phyloP scores from a whole-genome alignment of 129 eudicot species.

The Flaveria sonorensis region DNA sequence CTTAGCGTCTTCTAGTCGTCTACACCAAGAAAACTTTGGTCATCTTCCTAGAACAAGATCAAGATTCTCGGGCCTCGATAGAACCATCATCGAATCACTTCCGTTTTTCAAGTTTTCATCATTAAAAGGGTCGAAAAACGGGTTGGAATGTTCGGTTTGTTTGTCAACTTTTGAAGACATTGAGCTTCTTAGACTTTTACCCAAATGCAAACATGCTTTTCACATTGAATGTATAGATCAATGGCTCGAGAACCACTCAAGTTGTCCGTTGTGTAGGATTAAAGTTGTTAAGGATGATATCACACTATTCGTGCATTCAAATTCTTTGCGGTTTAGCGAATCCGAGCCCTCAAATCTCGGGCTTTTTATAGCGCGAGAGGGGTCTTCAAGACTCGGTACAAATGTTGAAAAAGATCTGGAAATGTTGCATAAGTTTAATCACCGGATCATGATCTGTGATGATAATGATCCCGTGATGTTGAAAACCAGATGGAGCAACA shows the following conservation, averaged over 20 bases:
- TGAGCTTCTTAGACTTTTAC: constrained; percentile 64
- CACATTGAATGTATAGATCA: constrained; percentile 70
- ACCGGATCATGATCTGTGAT: constrained; percentile 59
- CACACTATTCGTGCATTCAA: constrained; percentile 32
- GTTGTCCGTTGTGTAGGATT: constrained; percentile 80
- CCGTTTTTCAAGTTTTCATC: constrained; percentile 73
- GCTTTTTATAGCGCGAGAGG: constrained; percentile 61
- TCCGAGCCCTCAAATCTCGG: constrained; percentile 43
- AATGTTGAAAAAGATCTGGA: constrained; percentile 32
- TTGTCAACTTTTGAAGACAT: constrained; percentile 59
- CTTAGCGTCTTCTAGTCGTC: constrained; percentile 22
- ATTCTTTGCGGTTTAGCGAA: constrained; percentile 52
- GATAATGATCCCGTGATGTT: constrained; percentile 44
- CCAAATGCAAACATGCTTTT: constrained; percentile 82
- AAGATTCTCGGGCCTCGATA: constrained; percentile 70
- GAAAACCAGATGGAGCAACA: constrained; percentile 82
- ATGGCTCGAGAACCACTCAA: constrained; percentile 82
- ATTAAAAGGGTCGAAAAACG: constrained; percentile 57
- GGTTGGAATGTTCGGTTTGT: constrained; percentile 86
- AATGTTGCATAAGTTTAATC: constrained; percentile 55
- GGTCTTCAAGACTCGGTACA: constrained; percentile 57
- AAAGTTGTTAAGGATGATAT: constrained; percentile 54
- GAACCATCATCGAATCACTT: constrained; percentile 51
- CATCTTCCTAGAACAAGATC: constrained; percentile 41
- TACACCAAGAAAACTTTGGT: constrained; percentile 26